Base-by-base conservation (phyloP, 2,329 filamentous ascomycete genomes). In the Hymenoscyphus occultus region DNA sequence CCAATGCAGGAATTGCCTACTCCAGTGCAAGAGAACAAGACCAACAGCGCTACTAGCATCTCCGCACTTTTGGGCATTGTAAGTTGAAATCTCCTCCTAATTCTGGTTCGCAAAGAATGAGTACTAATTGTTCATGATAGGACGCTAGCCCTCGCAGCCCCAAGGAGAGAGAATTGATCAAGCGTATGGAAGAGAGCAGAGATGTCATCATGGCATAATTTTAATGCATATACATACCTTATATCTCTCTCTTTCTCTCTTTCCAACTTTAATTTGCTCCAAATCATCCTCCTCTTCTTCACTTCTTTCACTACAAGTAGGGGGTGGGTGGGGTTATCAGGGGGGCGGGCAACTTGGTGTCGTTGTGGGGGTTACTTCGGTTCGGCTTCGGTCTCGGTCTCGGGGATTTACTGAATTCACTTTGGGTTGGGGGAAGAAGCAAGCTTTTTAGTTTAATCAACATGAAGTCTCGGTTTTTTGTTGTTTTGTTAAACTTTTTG, bases 21-120 rank as follows among this genome's bases (percentile, higher is more conserved):
- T 80, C 82, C 39, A 82, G 83, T 71, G 80, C 84, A 72, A 40
- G 73, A 75, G 60, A 71, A 63, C 61, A 76, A 75, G 71, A 73
- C 61, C 45, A 73, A 62, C 45, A 73, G 66, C 61, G 71, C 72
- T 48, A 88, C 85, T 42, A 80, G 85, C 69, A 88, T 89, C 70
- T 86, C 85, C 56, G 84, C 86, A 40, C 85, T 89, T 64, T 78
- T 88, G 31, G 85, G 84, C 48, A 85, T 85, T 68, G 73, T 73
- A 70, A 70, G 71, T 69, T 64, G 1, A 5, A 31, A 19, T 1
- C 14, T 19, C 40, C 32, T 16, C 22, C 14, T 35, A 35, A 35
- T 10, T 35, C 35, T 35, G 14, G n/a, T 40, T 51, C 19, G 7
- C 9, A 28, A 28, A 22, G 19, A 54, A 54, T 54, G 7, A 28